phyloP scores from a whole-genome alignment of 1,284 basidiomycete genomes.

The Fomitiporia mediterranea region DNA sequence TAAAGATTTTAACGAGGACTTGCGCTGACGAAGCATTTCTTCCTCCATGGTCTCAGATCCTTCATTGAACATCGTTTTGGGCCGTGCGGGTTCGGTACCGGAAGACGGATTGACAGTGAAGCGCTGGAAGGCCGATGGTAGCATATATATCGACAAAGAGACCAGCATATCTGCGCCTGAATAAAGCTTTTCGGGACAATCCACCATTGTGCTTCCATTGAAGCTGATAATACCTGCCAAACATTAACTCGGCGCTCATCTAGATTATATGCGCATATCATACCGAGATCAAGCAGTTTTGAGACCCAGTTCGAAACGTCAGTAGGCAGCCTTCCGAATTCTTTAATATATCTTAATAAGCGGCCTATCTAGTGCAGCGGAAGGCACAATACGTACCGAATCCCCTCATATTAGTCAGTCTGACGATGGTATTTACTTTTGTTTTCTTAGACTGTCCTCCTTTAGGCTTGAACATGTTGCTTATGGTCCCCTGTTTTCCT shows the following conservation, averaged over 20 bases:
- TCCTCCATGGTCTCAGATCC: conserved; percentile 74
- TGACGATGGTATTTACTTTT: conserved; percentile 62
- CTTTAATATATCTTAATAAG: conserved; percentile 33
- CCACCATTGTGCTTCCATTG: conserved; percentile 58
- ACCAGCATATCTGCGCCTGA: conserved; percentile 70
- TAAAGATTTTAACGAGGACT: conserved; percentile 57
- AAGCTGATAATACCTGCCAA: conserved; percentile 56
- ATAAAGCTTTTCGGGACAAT: conserved; percentile 60
- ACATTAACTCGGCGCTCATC: not conserved
- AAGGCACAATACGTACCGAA: conserved; percentile 45
- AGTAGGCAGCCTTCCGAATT: conserved; percentile 68
- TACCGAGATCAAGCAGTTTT: conserved; percentile 67
- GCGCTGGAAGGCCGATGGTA: conserved; percentile 57
- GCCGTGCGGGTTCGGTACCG: conserved; percentile 26
- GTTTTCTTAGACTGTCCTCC: conserved; percentile 42
- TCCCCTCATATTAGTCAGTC: conserved; percentile 58
- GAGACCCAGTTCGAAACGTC: conserved; percentile 67
- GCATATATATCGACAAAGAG: conserved; percentile 63
- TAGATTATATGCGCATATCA: conserved; percentile 19
- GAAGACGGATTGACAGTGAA: conserved; percentile 34
- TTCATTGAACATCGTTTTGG: conserved; percentile 52
- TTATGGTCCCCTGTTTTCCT: conserved; percentile 59
- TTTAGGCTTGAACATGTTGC: conserved; percentile 57
- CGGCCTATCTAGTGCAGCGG: conserved; percentile 2
- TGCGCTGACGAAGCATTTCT: conserved; percentile 70